These are phyloP conservation scores for Elsinoe australis DNA, from an alignment of 2,329 filamentous ascomycete species.

Conservation along the genomic window DNA sequence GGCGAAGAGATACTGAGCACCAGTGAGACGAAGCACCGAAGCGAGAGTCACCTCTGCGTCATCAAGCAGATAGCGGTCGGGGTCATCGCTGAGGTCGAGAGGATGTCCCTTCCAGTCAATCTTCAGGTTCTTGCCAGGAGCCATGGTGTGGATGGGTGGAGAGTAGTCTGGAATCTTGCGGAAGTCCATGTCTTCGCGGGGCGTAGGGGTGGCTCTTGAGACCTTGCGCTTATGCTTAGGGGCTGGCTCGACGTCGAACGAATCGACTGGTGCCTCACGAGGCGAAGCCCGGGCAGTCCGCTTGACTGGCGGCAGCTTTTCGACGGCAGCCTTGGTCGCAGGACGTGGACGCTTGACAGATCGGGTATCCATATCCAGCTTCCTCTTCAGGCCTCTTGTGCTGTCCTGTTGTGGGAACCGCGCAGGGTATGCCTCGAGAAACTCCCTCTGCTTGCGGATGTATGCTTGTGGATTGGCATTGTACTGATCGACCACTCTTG, in stretches of 20 bases:
- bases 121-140: constrained; percentile 57
- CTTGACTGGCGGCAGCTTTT: constrained; percentile 4
- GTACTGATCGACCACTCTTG: constrained; percentile 14
- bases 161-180: constrained; percentile 62
- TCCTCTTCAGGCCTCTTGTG: constrained; percentile 10
- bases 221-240: constrained; percentile 23
- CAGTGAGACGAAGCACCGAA: constrained; percentile 71
- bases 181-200: constrained; percentile 75
- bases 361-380: constrained; percentile 2
- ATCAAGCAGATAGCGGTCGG: constrained; percentile 63
- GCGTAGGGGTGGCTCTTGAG: constrained; percentile 46
- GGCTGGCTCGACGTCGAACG: constrained; percentile 25
- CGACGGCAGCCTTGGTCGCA: constrained; percentile 10
- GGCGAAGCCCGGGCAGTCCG: constrained; percentile 18
- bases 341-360: constrained; percentile 7
- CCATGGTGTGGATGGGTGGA: constrained; percentile 60
- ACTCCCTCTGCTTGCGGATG: constrained; percentile 15
- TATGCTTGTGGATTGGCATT: constrained; percentile 17
- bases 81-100: constrained; percentile 67
- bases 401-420: background rate
- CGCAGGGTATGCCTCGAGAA: constrained; percentile 7
- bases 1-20: constrained; percentile 81
- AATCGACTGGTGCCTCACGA: constrained; percentile 9
- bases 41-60: constrained; percentile 70
- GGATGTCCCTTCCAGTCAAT: constrained; percentile 80